phyloP scores from a whole-genome alignment of 1,284 basidiomycete species.

The Acaromyces ingoldii region DNA sequence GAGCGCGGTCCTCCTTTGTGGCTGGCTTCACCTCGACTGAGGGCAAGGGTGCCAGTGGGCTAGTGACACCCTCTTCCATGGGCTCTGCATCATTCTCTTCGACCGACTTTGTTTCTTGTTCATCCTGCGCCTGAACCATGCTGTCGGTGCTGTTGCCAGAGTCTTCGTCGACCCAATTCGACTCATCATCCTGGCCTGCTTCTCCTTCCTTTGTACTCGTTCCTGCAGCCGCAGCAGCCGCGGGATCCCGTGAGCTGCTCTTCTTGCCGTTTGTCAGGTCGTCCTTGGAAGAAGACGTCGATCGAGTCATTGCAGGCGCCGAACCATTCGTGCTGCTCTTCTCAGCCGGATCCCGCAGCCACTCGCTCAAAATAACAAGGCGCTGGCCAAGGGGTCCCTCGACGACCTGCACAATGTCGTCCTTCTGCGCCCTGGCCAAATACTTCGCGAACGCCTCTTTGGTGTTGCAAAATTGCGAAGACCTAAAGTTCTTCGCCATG shows the following conservation, averaged over 20 bases:
- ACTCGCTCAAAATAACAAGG: too few relatives aligned
- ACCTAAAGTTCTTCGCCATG: conserved; percentile 2
- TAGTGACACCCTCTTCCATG: background rate
- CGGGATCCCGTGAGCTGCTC: too few relatives aligned
- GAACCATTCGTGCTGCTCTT: too few relatives aligned
- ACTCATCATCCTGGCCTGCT: too few relatives aligned
- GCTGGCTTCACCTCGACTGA: background rate
- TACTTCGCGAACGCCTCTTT: background rate
- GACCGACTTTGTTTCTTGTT: background rate
- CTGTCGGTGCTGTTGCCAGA: background rate
- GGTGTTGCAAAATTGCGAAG: background rate
- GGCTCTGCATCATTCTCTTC: background rate
- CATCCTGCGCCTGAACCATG: background rate
- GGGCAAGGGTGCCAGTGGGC: background rate
- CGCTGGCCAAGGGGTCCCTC: too few relatives aligned
- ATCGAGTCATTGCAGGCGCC: too few relatives aligned
- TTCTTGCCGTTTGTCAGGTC: too few relatives aligned
- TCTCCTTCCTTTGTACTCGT: too few relatives aligned
- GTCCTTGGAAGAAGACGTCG: too few relatives aligned
- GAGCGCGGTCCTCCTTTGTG: conserved; percentile 1
- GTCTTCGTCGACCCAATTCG: too few relatives aligned
- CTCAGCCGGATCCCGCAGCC: too few relatives aligned
- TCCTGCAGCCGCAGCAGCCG: too few relatives aligned
- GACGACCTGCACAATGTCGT: background rate
- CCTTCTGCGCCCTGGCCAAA: background rate